Evolutionary conservation across 257 asterid genomes (phyloP).

Genomic region (Capsicum chinense): DNA sequence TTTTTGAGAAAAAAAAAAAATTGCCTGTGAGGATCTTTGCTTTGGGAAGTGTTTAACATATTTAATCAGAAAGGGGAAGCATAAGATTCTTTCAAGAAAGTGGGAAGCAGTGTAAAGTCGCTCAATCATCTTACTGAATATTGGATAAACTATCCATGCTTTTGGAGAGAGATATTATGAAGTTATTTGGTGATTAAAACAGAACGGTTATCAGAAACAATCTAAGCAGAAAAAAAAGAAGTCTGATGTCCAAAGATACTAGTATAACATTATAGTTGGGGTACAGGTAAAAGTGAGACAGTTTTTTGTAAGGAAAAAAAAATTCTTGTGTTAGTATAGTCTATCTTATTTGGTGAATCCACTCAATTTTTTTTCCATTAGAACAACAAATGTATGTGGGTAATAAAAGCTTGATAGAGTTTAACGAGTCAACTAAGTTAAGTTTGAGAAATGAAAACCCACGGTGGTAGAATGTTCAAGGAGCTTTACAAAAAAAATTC

Average conservation of each 20-base stretch:
- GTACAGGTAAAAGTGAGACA: neutral
- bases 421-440: neutral
- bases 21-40: neutral
- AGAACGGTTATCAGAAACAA: neutral
- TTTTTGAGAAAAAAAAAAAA: neutral
- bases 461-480: neutral
- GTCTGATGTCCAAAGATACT: neutral
- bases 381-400: neutral
- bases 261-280: neutral
- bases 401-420: neutral
- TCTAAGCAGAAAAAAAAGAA: neutral
- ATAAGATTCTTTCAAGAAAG: neutral
- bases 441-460: neutral
- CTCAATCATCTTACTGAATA: neutral
- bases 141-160: conserved; percentile 4
- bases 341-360: neutral
- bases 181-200: neutral
- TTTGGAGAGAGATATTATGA: conserved; percentile 14
- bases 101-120: neutral
- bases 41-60: neutral
- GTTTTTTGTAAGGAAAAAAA: too few relatives aligned
- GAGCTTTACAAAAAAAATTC: neutral
- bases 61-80: neutral
- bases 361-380: conserved; percentile 4
- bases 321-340: neutral